Evolutionary conservation across 805 yeast species (phyloP).

Genomic region (Wickerhamiella allomyrinae): DNA sequence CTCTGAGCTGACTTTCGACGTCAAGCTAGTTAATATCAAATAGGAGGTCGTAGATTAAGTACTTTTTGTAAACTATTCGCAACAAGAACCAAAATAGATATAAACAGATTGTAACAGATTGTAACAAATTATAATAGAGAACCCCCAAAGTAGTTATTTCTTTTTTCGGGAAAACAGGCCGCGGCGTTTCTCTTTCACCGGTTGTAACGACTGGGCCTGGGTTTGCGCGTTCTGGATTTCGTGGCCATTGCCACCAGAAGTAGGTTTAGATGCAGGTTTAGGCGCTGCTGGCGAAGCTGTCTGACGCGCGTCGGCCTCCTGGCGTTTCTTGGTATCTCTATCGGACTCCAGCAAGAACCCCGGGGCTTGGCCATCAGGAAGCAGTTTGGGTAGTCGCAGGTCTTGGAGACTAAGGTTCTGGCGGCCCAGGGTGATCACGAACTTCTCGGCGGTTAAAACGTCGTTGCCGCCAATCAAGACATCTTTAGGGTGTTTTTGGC

Average conservation of each 20-base stretch:
- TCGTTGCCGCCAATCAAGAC: conserved; percentile 73
- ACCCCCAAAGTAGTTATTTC: no score
- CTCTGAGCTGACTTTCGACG: conserved; percentile 92
- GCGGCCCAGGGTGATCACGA: conserved; percentile 20
- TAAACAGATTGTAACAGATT: no score
- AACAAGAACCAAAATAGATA: neutral
- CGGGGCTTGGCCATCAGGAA: conserved; percentile 21
- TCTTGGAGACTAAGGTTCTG: conserved; percentile 19
- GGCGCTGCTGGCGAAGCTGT: neutral
- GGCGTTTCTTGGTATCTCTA: conserved; percentile 8
- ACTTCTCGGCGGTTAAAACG: conserved; percentile 33
- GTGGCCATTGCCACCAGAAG: neutral
- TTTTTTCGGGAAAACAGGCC: conserved; percentile 1
- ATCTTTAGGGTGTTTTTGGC: conserved; percentile 43
- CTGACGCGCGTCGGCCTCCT: conserved; percentile 2
- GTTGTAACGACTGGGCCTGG: neutral
- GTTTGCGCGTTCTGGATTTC: neutral
- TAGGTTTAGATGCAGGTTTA: neutral
- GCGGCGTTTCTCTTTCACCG: neutral
- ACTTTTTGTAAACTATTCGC: neutral
- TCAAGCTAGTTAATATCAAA: conserved; percentile 81
- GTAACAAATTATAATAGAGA: no score
- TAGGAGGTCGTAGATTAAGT: conserved; percentile 24
- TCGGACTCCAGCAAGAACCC: conserved; percentile 21
- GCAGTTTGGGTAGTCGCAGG: conserved; percentile 22